Conservation (phyloP, 108 stramenopile genomes). For the Epipyxis sp. region DNA sequence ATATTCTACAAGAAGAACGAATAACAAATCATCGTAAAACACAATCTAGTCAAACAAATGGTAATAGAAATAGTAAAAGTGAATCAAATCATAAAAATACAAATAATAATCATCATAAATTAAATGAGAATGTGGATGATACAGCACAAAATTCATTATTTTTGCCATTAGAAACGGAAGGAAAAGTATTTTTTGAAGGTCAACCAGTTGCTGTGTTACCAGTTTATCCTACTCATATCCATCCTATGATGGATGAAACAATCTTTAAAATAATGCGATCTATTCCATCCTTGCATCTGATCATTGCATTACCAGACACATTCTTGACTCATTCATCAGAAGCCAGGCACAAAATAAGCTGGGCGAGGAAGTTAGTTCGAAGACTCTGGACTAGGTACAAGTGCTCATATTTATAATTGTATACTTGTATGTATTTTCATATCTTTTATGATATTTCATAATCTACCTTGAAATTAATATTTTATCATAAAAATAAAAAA, state of each 20-base stretch:
- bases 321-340: not conserved
- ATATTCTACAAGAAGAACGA: not conserved
- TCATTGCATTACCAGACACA: slow-evolving; percentile 13
- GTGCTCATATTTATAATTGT: not conserved
- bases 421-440: not conserved
- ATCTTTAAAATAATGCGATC: slow-evolving; percentile 14
- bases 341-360: not conserved
- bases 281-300: slow-evolving; percentile 12
- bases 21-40: not conserved
- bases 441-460: not conserved
- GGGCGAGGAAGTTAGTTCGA: slow-evolving; percentile 10
- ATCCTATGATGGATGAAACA: slow-evolving; percentile 30
- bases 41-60: not conserved
- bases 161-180: not conserved
- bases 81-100: not conserved
- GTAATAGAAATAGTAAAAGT: not conserved
- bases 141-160: not conserved
- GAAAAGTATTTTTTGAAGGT: slow-evolving; percentile 23
- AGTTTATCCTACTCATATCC: not conserved
- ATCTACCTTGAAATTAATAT: not conserved
- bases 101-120: not conserved
- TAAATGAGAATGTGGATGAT: not conserved
- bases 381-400: slow-evolving; percentile 16
- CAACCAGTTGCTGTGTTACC: slow-evolving; percentile 25
- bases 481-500: too few relatives aligned